These are phyloP conservation scores for Fomitopsis betulina DNA, from an alignment of 1,284 basidiomycete species.

Conservation along the genomic window DNA sequence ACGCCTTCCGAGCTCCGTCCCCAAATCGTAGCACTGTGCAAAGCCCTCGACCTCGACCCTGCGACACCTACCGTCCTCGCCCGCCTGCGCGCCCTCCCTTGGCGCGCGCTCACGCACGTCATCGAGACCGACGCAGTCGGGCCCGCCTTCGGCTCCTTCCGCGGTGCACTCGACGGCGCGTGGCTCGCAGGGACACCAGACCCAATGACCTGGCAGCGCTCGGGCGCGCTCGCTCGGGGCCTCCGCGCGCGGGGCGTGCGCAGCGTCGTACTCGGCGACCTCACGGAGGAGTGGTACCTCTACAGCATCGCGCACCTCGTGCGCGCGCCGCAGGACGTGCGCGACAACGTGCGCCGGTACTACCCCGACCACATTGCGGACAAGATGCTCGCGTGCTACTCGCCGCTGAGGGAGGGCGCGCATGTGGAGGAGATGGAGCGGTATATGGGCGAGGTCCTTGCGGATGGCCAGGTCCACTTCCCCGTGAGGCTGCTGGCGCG, in stretches of 20 bases:
- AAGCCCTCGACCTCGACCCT: conserved; percentile 51
- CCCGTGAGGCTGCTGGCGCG: conserved; percentile 59
- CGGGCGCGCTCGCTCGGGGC: conserved; percentile 49
- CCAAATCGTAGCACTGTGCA: conserved; percentile 61
- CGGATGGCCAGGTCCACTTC: conserved; percentile 66
- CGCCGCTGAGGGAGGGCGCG: conserved; percentile 32
- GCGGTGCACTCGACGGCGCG: conserved; percentile 53
- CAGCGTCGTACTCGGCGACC: conserved; percentile 61
- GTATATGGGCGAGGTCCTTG: conserved; percentile 57
- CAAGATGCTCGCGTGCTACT: conserved; percentile 43
- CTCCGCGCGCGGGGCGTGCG: conserved; percentile 55
- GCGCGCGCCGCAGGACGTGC: conserved; percentile 40
- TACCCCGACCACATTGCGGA: conserved; percentile 46
- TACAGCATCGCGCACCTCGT: conserved; percentile 68
- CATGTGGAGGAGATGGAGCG: conserved; percentile 37
- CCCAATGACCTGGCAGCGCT: conserved; percentile 66
- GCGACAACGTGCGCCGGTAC: conserved; percentile 57
- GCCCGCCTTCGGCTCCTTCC: conserved; percentile 55
- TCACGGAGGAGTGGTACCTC: conserved; percentile 74
- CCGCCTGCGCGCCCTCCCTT: conserved; percentile 45
- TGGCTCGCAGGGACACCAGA: conserved; percentile 51
- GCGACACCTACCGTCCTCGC: conserved; percentile 40
- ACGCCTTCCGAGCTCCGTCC: conserved; percentile 50
- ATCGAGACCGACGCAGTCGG: conserved; percentile 56
- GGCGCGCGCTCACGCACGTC: conserved; percentile 43